Base-by-base conservation (phyloP, 768 basidiomycete species). In the Amanita fuliginea region DNA sequence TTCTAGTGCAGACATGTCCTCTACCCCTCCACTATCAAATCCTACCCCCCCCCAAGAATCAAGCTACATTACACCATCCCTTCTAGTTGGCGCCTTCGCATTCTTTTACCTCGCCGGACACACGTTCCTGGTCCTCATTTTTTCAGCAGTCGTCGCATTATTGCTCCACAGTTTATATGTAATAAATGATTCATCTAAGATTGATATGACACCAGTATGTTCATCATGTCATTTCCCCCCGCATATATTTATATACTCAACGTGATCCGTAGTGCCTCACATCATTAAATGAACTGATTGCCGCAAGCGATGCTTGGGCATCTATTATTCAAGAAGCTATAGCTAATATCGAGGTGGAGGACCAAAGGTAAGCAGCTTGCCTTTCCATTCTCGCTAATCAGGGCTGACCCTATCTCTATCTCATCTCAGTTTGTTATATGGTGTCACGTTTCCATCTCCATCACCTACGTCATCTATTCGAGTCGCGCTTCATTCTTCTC, bases 241-340 rank as follows among this genome's bases (percentile, higher is more conserved):
- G 32, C 8, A 42, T 35, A 33, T 35, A 42, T 32, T 46, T 54
- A 22, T 55, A 24, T 3, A 24, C 8, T 53, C 48, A 51, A 13
- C 39, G 32, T 22, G 42, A 14, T 30, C 47, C 30, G n/a, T 52
- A 88, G 85, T 80, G 83, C 43, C 65, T 86, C 55, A 71, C 74
- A 55, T 72, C 79, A 28, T 69, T 91, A 36, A 75, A 81, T 49
- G 78, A 85, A 42, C 69, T 91, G 49, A 75, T 86, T 55, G 62
- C 68, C 43, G 77, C 86, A 39, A 83, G 83, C 49, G 71, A 77
- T 43, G 64, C 76, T 21, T 91, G 87, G 88, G 84, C 88, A 53
- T 75, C 80, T 6, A 73, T 79, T 41, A 74, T 91, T 14, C 79
- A 81, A 55, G 82, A 87, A 56, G 78, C 83, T 6, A 70, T 88